These are phyloP conservation scores for Bondarzewia mesenterica DNA, from an alignment of 1,284 basidiomycete genomes.

Conservation along the genomic window DNA sequence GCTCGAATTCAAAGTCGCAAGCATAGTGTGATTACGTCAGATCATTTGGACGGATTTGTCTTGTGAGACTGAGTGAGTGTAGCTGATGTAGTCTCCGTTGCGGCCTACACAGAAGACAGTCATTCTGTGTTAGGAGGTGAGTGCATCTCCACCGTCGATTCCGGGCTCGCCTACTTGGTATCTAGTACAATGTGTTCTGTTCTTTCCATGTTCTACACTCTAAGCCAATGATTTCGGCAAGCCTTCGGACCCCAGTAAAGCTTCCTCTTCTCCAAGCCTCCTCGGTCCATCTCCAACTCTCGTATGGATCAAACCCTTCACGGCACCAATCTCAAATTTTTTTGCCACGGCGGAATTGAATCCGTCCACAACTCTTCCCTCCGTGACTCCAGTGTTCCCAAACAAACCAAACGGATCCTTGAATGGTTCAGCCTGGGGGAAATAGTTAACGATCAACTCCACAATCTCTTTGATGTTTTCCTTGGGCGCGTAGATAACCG, in stretches of 20 bases:
- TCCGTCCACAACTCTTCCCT: conserved; percentile 48
- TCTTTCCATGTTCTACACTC: neutral
- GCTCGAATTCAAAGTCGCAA: neutral
- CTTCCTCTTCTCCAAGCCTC: conserved; percentile 44
- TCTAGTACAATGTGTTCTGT: neutral
- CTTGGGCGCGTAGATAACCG: conserved; percentile 89
- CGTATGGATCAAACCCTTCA: conserved; percentile 88
- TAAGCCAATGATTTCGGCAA: conserved; percentile 33
- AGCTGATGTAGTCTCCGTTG: too few species aligned
- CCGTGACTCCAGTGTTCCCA: conserved; percentile 28
- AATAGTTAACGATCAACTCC: conserved; percentile 69
- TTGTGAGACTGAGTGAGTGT: too few species aligned
- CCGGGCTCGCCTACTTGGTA: neutral
- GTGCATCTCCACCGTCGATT: neutral
- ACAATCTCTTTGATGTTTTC: conserved; percentile 75
- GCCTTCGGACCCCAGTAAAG: conserved; percentile 49
- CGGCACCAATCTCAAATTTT: conserved; percentile 65
- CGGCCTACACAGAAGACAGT: too few species aligned
- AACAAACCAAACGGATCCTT: conserved; percentile 70
- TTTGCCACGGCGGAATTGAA: conserved; percentile 78
- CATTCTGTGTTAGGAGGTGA: too few species aligned
- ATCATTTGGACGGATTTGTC: too few species aligned
- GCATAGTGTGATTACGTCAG: too few species aligned
- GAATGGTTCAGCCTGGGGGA: conserved; percentile 73
- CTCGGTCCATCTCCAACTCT: conserved; percentile 87